Percentiles rank a stretch among this genome's conserved stretches.
Evolutionary conservation across 129 eudicot species (phyloP).

Genomic region (Chrysanthemum makinoi): DNA sequence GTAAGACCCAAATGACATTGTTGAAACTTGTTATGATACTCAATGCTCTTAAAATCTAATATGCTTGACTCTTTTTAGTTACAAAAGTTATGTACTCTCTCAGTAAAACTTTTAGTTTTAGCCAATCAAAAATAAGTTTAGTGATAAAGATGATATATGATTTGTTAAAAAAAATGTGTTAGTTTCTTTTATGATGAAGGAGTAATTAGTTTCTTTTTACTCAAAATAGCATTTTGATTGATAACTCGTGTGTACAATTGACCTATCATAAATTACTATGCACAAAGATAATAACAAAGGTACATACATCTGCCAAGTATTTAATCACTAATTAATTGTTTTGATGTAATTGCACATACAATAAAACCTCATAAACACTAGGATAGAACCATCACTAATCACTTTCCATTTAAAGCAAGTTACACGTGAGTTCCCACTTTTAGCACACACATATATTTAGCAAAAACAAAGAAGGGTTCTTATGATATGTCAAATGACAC

Average conservation of each 20-base stretch:
- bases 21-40: too few relatives aligned
- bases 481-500: conserved; percentile 26
- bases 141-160: background rate
- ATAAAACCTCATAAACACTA: background rate
- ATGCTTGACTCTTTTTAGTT: too few relatives aligned
- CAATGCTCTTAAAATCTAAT: too few relatives aligned
- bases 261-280: background rate
- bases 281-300: background rate
- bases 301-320: conserved; percentile 13
- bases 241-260: too few relatives aligned
- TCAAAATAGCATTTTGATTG: too few relatives aligned
- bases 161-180: too few relatives aligned
- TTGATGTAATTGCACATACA: background rate
- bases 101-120: too few relatives aligned
- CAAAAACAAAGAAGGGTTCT: background rate
- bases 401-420: conserved; percentile 29
- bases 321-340: background rate
- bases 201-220: too few relatives aligned
- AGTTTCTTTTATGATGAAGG: too few relatives aligned
- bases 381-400: conserved; percentile 28
- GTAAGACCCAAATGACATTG: too few relatives aligned
- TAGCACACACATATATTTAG: conserved; percentile 19
- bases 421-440: conserved; percentile 30
- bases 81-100: too few relatives aligned
- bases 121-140: too few relatives aligned